Conservation (phyloP, 192 early-diverging fungal genomes). For the Podila minutissima region DNA sequence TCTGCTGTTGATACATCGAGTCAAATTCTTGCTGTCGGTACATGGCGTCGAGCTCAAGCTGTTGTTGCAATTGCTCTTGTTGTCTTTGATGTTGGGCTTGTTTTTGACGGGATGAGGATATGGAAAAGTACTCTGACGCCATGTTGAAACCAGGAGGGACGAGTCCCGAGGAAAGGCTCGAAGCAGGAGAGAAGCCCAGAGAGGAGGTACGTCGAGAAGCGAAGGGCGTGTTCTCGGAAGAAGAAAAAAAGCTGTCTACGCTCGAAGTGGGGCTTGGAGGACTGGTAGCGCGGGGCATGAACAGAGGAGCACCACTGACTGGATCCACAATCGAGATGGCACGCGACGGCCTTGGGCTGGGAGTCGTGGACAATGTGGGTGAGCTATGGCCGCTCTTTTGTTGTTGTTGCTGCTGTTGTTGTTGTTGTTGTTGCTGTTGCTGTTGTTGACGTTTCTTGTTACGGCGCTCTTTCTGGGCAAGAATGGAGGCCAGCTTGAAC, state of each 20-base stretch:
- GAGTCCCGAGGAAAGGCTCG: not conserved
- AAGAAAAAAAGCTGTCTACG: no score
- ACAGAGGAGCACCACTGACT: conserved; percentile 12
- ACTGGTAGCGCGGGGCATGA: not conserved
- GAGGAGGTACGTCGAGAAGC: not conserved
- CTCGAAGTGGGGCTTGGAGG: no score
- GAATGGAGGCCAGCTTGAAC: not conserved
- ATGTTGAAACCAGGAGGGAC: not conserved
- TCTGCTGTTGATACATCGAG: not conserved
- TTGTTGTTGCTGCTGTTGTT: not conserved
- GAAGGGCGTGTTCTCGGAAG: no score
- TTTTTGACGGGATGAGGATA: not conserved
- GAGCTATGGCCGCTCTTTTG: not conserved
- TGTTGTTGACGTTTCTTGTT: not conserved
- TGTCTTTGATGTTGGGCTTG: not conserved
- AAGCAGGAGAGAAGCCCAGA: not conserved
- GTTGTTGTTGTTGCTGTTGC: not conserved
- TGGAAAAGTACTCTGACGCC: not conserved
- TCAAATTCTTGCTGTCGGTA: not conserved
- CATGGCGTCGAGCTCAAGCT: not conserved
- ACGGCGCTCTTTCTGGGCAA: not conserved
- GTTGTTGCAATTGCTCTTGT: not conserved
- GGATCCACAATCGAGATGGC: conserved; percentile 29
- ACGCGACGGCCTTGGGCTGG: not conserved
- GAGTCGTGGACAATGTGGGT: not conserved